Percentiles rank a stretch among this genome's conserved stretches.
phyloP scores from a whole-genome alignment of 345 rosid species.

The Syzygium jambos region DNA sequence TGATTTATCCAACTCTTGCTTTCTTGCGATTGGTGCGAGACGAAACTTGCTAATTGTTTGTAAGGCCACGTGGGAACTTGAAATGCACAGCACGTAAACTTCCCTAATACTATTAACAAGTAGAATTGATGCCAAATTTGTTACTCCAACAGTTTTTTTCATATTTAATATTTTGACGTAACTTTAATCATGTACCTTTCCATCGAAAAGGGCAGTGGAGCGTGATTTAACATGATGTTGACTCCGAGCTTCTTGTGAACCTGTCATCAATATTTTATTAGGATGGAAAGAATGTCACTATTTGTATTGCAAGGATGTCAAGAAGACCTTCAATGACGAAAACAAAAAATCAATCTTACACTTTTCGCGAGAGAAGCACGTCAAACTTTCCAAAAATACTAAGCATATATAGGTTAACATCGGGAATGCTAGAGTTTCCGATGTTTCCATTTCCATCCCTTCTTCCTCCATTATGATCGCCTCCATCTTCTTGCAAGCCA shows the following conservation, averaged over 20 bases:
- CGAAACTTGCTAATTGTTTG: background rate
- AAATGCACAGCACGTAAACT: background rate
- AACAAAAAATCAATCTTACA: background rate
- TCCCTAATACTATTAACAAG: background rate
- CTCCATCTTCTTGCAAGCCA: accelerated
- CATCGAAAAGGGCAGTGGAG: background rate
- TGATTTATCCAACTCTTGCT: background rate
- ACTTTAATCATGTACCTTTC: background rate
- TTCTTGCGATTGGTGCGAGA: background rate
- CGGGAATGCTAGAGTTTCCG: background rate
- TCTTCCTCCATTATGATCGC: background rate
- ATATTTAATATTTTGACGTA: background rate
- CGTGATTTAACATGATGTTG: accelerated
- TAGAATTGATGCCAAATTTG: background rate
- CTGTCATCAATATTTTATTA: background rate
- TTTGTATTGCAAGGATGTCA: background rate
- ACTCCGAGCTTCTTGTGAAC: accelerated
- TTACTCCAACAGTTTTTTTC: background rate
- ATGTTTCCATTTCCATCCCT: background rate
- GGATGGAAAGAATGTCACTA: background rate
- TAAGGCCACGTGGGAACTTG: background rate
- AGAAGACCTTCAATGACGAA: background rate
- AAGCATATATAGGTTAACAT: accelerated
- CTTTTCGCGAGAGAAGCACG: background rate
- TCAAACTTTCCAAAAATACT: accelerated